These are phyloP conservation scores for Phtheirospermum japonicum DNA, from an alignment of 257 asterid genomes.

Conservation along the genomic window DNA sequence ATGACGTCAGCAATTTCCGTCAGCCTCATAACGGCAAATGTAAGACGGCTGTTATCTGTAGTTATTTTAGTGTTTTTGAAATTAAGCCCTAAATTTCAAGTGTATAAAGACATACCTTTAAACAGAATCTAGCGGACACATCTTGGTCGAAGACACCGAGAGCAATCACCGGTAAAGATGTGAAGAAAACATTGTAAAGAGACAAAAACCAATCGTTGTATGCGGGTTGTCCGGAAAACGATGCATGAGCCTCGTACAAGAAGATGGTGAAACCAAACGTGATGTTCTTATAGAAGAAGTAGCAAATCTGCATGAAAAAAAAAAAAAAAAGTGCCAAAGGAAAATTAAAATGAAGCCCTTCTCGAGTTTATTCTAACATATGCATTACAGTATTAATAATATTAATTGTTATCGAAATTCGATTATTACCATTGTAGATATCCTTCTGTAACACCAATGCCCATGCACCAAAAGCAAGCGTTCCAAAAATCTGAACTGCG, in stretches of 20 bases:
- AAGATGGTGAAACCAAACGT: slow-evolving; percentile 65
- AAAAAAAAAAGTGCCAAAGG: neutral
- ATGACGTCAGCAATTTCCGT: too few species aligned
- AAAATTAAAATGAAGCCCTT: neutral
- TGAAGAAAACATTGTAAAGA: slow-evolving; percentile 66
- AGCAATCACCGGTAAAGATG: slow-evolving; percentile 63
- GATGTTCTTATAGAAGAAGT: slow-evolving; percentile 78
- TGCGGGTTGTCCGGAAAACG: slow-evolving; percentile 74
- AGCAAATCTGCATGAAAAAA: slow-evolving; percentile 58
- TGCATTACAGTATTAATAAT: neutral
- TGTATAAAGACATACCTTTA: slow-evolving; percentile 35
- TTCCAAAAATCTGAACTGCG: slow-evolving; percentile 80
- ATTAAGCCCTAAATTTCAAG: neutral
- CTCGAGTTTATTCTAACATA: too few species aligned
- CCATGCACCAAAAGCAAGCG: slow-evolving; percentile 92
- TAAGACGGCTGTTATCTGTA: too few species aligned
- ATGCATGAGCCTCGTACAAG: slow-evolving; percentile 59
- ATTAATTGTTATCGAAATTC: neutral
- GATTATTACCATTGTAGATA: slow-evolving; percentile 70
- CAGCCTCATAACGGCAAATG: too few species aligned
- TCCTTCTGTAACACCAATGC: slow-evolving; percentile 96
- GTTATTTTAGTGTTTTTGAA: too few species aligned
- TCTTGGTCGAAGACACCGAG: slow-evolving; percentile 75
- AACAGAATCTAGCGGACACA: slow-evolving; percentile 57
- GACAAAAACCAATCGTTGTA: slow-evolving; percentile 67